phyloP scores from a whole-genome alignment of 2,329 filamentous ascomycete genomes.

The Verticillium klebahnii region DNA sequence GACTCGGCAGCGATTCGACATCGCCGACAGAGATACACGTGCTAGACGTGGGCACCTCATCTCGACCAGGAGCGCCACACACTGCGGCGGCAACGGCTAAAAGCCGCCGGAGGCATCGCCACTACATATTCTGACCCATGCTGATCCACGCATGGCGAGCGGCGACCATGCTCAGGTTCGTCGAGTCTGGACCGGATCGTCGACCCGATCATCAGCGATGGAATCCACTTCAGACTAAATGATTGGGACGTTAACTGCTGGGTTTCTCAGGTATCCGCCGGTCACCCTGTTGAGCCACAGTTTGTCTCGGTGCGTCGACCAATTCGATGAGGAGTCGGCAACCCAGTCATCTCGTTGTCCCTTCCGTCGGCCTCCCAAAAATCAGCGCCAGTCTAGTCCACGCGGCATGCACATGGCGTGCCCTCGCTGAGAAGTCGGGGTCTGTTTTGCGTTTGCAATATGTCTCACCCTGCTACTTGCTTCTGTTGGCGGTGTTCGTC shows the following conservation, averaged over 20 bases:
- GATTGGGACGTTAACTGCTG: neutral
- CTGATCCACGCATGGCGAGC: neutral
- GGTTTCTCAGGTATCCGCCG: no score
- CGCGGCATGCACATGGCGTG: no score
- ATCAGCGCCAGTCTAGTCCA: no score
- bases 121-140: neutral
- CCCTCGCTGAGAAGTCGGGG: neutral
- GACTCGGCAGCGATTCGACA: neutral
- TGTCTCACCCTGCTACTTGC: neutral
- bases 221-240: neutral
- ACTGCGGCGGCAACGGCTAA: neutral
- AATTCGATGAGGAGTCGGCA: no score
- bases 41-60: neutral
- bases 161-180: neutral
- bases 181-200: neutral
- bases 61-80: neutral
- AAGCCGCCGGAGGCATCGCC: neutral
- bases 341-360: no score
- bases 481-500: neutral
- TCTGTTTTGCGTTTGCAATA: neutral
- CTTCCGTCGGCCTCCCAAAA: no score
- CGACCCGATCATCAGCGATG: neutral
- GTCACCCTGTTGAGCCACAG: neutral
- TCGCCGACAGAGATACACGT: neutral
- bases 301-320: no score